Percentiles rank a stretch among this genome's conserved stretches.
Evolutionary conservation across 371 early-diverging fungal genomes (phyloP).

Genomic region (Nematocida sp.): DNA sequence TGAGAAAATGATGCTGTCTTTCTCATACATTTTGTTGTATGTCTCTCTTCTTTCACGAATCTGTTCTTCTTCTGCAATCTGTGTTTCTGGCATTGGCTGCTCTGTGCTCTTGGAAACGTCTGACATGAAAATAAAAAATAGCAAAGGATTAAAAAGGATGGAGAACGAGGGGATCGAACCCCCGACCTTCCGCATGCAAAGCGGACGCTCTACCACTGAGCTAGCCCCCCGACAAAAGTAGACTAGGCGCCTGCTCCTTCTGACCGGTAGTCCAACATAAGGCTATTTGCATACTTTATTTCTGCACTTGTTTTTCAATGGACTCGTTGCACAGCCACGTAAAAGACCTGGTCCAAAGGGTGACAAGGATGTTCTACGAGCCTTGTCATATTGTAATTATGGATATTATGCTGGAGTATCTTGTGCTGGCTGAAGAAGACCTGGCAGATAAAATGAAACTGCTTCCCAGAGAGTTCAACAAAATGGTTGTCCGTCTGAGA

Average conservation of each 20-base stretch:
- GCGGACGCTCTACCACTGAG: slow-evolving; percentile 66
- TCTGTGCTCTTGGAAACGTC: slow-evolving; percentile 69
- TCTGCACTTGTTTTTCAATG: slow-evolving; percentile 6
- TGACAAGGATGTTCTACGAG: slow-evolving; percentile 63
- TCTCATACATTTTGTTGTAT: slow-evolving; percentile 3
- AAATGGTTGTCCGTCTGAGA: slow-evolving; percentile 57
- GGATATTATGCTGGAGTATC: slow-evolving; percentile 61
- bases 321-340: slow-evolving; percentile 27
- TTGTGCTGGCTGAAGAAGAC: slow-evolving; percentile 61
- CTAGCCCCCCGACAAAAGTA: slow-evolving; percentile 51
- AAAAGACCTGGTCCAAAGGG: slow-evolving; percentile 55
- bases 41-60: slow-evolving; percentile 12
- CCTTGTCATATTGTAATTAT: slow-evolving; percentile 60
- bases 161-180: slow-evolving; percentile 65
- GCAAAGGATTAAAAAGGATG: slow-evolving; percentile 59
- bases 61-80: slow-evolving; percentile 29
- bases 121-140: slow-evolving; percentile 88
- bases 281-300: neutral
- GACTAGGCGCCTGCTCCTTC: neutral
- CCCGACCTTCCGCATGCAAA: slow-evolving; percentile 67
- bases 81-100: neutral
- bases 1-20: slow-evolving; percentile 28
- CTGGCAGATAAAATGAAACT: slow-evolving; percentile 63
- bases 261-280: neutral
- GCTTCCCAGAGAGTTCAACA: slow-evolving; percentile 63